Base-by-base conservation (phyloP, 257 asterid genomes). In the Cinchona pubescens region DNA sequence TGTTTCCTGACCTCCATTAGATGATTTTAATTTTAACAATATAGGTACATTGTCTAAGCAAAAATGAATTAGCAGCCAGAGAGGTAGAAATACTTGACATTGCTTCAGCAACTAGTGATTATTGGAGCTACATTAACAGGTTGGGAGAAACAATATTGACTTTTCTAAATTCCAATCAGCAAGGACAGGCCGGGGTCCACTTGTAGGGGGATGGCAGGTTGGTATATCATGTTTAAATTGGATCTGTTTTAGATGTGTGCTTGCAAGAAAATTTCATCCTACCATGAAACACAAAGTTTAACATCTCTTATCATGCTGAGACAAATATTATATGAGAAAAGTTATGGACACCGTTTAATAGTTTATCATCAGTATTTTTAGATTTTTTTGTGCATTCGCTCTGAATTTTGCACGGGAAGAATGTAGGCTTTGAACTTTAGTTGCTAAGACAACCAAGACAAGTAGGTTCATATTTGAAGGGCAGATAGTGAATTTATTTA, bases 131-230 rank as follows among this genome's bases (percentile, higher is more conserved):
- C 80, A 76, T 92, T 32, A n/a, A n/a, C n/a, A n/a, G n/a, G 72
- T 92, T 67, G 97, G 97, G 42, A 84, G 84, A 56, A 86, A 82
- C 85, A 60, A 72, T 76, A 77, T 81, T 40, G 93, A 92, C 81
- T 79, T 92, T 21, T 83, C 95, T 63, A 91, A 75, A 79, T 92
- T 94, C 83, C 87, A 81, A 75, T 92, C 97, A 25, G 76, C 85
- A 63, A 85, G 78, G 75, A 89, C 96, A n/a, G 87, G 90, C 3
- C 93, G 97, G 23, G 97, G 97, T n/a, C 97, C 97, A 14, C 90
- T 94, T 70, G 74, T 79, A 79, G 87, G 87, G 48, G 92, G 92
- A 75, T 94, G 98, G 97, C 89, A 92, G 98, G 98, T 93, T 71
- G 15, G 86, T 84, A 64, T n/a, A 29, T 79, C 66, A 40, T 79